Conservation (phyloP, 78 protist genomes). For the Anaeramoeba ignava region DNA sequence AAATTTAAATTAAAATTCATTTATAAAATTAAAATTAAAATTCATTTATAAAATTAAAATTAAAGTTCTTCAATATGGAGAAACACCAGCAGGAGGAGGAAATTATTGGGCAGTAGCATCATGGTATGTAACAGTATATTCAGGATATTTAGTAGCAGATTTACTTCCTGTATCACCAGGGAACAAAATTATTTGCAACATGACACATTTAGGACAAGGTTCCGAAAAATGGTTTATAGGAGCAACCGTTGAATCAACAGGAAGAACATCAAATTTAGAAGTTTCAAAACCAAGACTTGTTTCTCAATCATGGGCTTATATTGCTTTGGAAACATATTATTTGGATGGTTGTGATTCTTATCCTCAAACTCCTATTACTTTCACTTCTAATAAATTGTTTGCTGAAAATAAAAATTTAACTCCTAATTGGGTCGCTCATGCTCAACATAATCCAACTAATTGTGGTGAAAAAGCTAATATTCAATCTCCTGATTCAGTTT, state of each 20-base stretch:
- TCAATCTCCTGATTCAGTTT: neutral
- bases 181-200: neutral
- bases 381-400: neutral
- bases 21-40: too few species aligned
- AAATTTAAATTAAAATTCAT: too few species aligned
- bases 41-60: too few species aligned
- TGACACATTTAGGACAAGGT: neutral
- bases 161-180: neutral
- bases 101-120: neutral
- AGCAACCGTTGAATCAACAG: neutral
- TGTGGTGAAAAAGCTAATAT: neutral
- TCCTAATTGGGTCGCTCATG: neutral
- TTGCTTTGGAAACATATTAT: neutral
- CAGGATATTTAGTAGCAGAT: neutral
- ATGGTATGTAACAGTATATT: neutral
- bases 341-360: neutral
- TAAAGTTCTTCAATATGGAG: neutral
- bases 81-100: neutral
- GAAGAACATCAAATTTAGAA: neutral
- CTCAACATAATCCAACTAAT: neutral
- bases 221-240: neutral
- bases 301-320: neutral
- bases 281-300: neutral
- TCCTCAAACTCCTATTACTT: neutral
- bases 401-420: neutral